These are phyloP conservation scores for Schwanniomyces yamadae DNA, from an alignment of 805 yeast genomes.

Conservation along the genomic window DNA sequence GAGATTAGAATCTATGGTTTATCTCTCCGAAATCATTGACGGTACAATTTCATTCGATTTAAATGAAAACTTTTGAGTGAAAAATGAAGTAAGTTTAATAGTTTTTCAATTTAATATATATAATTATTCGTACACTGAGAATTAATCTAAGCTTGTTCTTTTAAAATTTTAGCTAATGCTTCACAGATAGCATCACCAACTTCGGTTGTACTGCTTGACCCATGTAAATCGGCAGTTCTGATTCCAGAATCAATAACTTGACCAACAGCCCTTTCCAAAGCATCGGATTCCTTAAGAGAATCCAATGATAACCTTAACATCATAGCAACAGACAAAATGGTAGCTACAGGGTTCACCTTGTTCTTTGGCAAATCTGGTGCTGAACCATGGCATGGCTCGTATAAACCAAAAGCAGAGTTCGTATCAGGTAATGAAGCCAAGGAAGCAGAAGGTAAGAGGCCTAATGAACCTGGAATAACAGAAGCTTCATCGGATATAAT, in stretches of 20 bases:
- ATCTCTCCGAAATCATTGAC: slow-evolving; percentile 24
- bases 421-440: slow-evolving; percentile 96
- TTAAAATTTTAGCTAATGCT: slow-evolving; percentile 60
- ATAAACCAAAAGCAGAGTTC: slow-evolving; percentile 90
- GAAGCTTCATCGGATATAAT: slow-evolving; percentile 97
- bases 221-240: slow-evolving; percentile 91
- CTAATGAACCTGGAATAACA: slow-evolving; percentile 96
- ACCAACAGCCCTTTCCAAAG: slow-evolving; percentile 84
- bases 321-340: slow-evolving; percentile 94
- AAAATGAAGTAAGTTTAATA: no score
- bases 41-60: slow-evolving; percentile 29
- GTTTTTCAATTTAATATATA: slow-evolving; percentile 1
- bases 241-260: slow-evolving; percentile 77
- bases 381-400: slow-evolving; percentile 98
- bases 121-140: background rate
- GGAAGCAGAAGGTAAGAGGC: slow-evolving; percentile 93
- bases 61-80: slow-evolving; percentile 12
- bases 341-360: slow-evolving; percentile 93
- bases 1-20: slow-evolving; percentile 31
- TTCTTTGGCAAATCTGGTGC: slow-evolving; percentile 91
- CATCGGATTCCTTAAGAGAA: slow-evolving; percentile 79
- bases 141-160: slow-evolving; percentile 10
- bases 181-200: slow-evolving; percentile 92
- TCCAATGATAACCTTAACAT: slow-evolving; percentile 91
- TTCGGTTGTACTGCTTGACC: slow-evolving; percentile 77